Percentiles rank a stretch among this genome's conserved stretches.
Conservation (phyloP, 2,329 filamentous ascomycete genomes). For the Zalaria sp. region DNA sequence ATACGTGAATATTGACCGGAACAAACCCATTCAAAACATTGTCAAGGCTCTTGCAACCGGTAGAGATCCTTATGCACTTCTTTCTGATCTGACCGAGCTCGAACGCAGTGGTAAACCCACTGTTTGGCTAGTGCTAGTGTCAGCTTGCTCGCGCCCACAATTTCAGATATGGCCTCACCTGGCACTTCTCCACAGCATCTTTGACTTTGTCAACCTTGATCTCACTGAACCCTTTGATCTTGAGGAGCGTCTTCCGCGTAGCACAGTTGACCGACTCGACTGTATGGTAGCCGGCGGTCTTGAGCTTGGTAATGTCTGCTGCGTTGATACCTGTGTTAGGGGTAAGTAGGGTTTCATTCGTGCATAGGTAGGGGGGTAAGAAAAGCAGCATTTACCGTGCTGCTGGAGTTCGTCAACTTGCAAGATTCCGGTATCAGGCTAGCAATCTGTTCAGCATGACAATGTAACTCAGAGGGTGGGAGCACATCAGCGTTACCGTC, state of each 20-base stretch:
- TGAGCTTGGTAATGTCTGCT: conserved; percentile 52
- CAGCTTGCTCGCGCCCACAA: not conserved
- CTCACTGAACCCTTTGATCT: conserved; percentile 58
- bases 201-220: conserved; percentile 59
- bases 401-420: conserved; percentile 54
- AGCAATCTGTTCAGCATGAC: conserved; percentile 10
- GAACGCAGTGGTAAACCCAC: conserved; percentile 50
- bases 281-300: conserved; percentile 48
- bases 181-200: conserved; percentile 48
- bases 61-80: conserved; percentile 50
- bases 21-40: conserved; percentile 46
- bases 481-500: no score
- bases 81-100: conserved; percentile 50
- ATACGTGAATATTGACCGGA: not conserved
- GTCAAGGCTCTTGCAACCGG: conserved; percentile 56
- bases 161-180: conserved; percentile 24
- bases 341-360: conserved; percentile 5
- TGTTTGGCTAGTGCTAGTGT: not conserved
- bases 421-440: conserved; percentile 39
- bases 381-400: conserved; percentile 32
- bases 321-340: conserved; percentile 40
- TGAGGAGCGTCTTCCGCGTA: conserved; percentile 45
- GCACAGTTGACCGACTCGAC: conserved; percentile 49
- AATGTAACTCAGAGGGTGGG: no score
- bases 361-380: no score